Conservation (phyloP, 805 yeast species). For the Sugiyamaella lignohabitans region DNA sequence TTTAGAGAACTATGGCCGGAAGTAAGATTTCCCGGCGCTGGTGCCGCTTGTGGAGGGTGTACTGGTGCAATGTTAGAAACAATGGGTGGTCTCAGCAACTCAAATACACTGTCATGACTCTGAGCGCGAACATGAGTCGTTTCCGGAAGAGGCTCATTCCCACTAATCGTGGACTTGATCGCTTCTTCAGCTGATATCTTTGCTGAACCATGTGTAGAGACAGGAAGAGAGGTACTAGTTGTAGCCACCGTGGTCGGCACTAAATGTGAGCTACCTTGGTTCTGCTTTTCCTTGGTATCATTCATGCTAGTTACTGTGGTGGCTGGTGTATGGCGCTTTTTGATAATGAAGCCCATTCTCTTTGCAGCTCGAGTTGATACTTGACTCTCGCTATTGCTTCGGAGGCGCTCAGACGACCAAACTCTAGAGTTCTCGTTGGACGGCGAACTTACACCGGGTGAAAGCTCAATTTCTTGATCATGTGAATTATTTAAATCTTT, state of each 20-base stretch:
- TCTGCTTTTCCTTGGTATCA: not conserved
- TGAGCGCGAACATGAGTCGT: conserved; percentile 1
- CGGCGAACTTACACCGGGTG: too few relatives aligned
- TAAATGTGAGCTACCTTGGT: too few relatives aligned
- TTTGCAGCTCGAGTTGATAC: conserved; percentile 62
- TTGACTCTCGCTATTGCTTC: conserved; percentile 38
- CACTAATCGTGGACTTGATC: not conserved
- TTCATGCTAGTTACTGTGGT: not conserved
- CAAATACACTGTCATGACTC: conserved; percentile 8
- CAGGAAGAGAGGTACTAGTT: not conserved
- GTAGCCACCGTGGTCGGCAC: not conserved
- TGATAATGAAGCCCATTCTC: conserved; percentile 68
- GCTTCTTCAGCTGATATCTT: not conserved
- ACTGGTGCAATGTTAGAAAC: not conserved
- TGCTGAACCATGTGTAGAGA: not conserved
- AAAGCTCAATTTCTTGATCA: too few relatives aligned
- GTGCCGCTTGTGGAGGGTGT: too few relatives aligned
- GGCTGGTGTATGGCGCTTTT: conserved; percentile 25
- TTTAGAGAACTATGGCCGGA: too few relatives aligned
- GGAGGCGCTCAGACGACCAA: conserved; percentile 24
- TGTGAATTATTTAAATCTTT: not conserved
- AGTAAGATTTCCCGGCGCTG: too few relatives aligned
- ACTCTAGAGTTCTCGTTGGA: not conserved
- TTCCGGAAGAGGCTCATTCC: not conserved
- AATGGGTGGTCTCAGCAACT: not conserved